Evolutionary conservation across 129 eudicot species (phyloP), one percentile per base, ranked within the genome.

Genomic region (Solidago caesia): DNA sequence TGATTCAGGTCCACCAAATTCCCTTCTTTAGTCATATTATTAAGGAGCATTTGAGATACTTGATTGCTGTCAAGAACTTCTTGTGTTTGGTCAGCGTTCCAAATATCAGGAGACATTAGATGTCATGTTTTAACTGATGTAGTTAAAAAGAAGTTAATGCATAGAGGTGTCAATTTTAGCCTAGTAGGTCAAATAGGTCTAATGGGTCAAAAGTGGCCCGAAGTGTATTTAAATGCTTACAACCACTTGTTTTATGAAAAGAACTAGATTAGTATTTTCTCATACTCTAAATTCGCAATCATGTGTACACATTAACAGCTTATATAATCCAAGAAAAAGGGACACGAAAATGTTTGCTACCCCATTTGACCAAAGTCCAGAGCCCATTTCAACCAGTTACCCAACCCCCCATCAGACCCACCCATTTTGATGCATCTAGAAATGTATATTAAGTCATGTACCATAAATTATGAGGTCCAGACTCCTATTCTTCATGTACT

Each of bases 401-500:
- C 33, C 13, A 49, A 33, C 62, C 46, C 48, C 5, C 63, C 8
- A 53, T 48, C 33, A 26, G 29, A 33, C 62, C 61, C 48, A 9
- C 63, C 8, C 49, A 33, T 13, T 33, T 47, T 53, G 12, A 14
- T 14, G 53, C 53, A 15, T 42, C 52, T 16, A 42, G 47, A 39
- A 70, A 52, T 43, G 76, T 71, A 33, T 63, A 16, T 27, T 6
- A 59, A 41, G 56, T 33, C 12, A 61, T n/a, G 4, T 85, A 86
- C 96, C 91, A 45, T 86, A 80, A 1, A 89, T 39, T 11, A 86
- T 85, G 73, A 58, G 86, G 77, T 88, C 90, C 10, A 88, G 79
- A 65, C 90, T 88, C 81, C 73, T 83, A 76, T 88, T 88, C 85
- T 79, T 83, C 85, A 88, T 78, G 84, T 80, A 88, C 60, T 88